Conservation (phyloP, 176 grass and related monocot species). For the Triticum monococcum region DNA sequence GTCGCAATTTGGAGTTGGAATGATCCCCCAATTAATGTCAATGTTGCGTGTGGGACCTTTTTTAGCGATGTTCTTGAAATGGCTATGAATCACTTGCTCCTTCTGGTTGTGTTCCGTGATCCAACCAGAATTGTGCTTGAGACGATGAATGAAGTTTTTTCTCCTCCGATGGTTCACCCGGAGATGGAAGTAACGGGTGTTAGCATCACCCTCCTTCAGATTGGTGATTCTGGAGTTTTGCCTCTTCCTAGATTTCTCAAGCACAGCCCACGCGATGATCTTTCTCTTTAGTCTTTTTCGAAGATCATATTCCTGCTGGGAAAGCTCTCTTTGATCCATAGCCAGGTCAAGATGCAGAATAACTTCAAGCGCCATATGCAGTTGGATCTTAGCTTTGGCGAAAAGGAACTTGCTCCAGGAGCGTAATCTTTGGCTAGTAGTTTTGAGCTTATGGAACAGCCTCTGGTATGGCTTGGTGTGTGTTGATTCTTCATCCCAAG, state of each 20-base stretch:
- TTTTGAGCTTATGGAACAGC: not conserved
- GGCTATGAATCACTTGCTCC: too few species aligned
- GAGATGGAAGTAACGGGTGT: not conserved
- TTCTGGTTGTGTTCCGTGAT: too few species aligned
- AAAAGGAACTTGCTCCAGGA: not conserved
- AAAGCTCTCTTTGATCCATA: not conserved
- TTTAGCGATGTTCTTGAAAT: too few species aligned
- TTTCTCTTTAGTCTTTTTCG: not conserved
- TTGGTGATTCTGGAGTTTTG: not conserved
- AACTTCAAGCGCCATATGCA: not conserved
- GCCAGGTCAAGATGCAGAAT: not conserved
- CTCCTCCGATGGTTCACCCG: too few species aligned
- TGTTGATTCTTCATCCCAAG: not conserved
- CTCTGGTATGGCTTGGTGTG: not conserved
- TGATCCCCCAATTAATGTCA: too few species aligned
- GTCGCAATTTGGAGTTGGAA: too few species aligned
- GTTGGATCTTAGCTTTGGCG: not conserved
- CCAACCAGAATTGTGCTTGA: too few species aligned
- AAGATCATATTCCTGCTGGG: not conserved
- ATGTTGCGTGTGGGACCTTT: too few species aligned
- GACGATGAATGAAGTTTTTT: too few species aligned
- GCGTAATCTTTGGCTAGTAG: not conserved
- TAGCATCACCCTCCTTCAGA: not conserved
- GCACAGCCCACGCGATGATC: not conserved
- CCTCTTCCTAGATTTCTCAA: not conserved